Base-by-base conservation (phyloP, 2,329 filamentous ascomycete species). In the Fusarium chlamydosporum region DNA sequence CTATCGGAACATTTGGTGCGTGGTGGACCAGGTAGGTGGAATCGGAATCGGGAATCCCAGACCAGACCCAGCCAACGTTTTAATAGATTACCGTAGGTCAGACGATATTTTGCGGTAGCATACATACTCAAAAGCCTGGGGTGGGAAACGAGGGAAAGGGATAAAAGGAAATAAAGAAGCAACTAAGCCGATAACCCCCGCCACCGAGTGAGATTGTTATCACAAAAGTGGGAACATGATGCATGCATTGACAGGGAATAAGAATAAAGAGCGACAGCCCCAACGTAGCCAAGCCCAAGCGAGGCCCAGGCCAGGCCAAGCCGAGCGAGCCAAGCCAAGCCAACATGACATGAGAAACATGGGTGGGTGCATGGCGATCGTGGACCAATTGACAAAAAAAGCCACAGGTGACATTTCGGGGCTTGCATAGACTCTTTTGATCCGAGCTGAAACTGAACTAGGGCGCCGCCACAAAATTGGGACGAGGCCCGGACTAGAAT, bases 201-300 rank as follows among this genome's bases (percentile, higher is more conserved):
- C 51, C 51, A 54, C 40, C 23, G 27, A 23, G 31, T 35, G 51
- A 54, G 51, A 54, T 45, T 54, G 47, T 50, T 38, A 50, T 50
- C 47, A 50, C 47, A 13, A 37, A 50, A 40, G 47, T 50, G 47
- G 47, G 47, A n/a, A 16, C 47, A 7, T 38, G 11, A 27, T 50
- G 47, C 33, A 50, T 50, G 26, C 11, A 18, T 31, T 13, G 42
- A 31, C 42, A 45, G 42, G 42, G 42, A 18, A 31, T 15, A 31
- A 12, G 6, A 37, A 37, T n/a, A 37, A 29, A 37, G 27, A 45
- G 27, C 20, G 38, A 41, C 38, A 41, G 38, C 38, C 38, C 38
- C 38, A 41, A 18, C 38, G 29, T 29, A 29, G 29, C 20, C 46
- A 16, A 20, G 11, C n/a, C 20, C 11, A 48, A 48, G 46, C 46